Conservation (phyloP, 306 rosid genomes). For the Quercus variabilis region DNA sequence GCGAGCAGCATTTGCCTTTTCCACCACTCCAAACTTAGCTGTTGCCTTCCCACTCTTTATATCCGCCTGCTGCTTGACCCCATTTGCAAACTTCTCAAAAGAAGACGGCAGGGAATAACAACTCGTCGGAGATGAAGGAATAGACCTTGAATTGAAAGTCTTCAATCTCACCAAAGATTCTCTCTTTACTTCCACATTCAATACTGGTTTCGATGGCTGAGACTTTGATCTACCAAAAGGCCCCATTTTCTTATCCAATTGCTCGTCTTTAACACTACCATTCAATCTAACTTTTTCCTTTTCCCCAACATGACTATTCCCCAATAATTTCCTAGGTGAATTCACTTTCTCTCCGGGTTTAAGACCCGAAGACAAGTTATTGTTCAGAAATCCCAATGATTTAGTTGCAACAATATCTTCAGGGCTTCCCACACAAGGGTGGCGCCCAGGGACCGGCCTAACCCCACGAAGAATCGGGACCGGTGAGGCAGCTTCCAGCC, state of each 20-base stretch:
- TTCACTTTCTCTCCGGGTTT: slow-evolving; percentile 40
- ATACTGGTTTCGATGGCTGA: slow-evolving; percentile 36
- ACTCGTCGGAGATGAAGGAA: slow-evolving; percentile 84
- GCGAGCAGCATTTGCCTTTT: slow-evolving; percentile 49
- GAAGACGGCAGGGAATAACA: slow-evolving; percentile 81
- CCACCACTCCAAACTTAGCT: slow-evolving; percentile 46
- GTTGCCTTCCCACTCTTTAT: slow-evolving; percentile 46
- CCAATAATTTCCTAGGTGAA: slow-evolving; percentile 36
- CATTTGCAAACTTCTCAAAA: slow-evolving; percentile 78
- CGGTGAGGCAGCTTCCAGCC: slow-evolving; percentile 83
- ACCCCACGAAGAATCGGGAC: slow-evolving; percentile 93
- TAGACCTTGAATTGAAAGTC: slow-evolving; percentile 74
- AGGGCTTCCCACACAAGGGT: slow-evolving; percentile 88
- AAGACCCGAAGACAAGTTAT: slow-evolving; percentile 32
- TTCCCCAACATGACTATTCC: slow-evolving; percentile 33
- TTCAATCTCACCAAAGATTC: slow-evolving; percentile 59
- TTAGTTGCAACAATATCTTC: slow-evolving; percentile 90
- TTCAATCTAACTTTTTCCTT: slow-evolving; percentile 46
- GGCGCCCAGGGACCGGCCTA: slow-evolving; percentile 91
- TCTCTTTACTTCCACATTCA: slow-evolving; percentile 60
- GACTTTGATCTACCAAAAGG: slow-evolving; percentile 47
- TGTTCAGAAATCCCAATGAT: slow-evolving; percentile 65
- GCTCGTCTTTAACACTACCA: slow-evolving; percentile 48
- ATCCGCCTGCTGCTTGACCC: slow-evolving; percentile 68
- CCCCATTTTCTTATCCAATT: slow-evolving; percentile 47